These are phyloP conservation scores for Capsella bursapastoris DNA, from an alignment of 345 rosid genomes.

Conservation along the genomic window DNA sequence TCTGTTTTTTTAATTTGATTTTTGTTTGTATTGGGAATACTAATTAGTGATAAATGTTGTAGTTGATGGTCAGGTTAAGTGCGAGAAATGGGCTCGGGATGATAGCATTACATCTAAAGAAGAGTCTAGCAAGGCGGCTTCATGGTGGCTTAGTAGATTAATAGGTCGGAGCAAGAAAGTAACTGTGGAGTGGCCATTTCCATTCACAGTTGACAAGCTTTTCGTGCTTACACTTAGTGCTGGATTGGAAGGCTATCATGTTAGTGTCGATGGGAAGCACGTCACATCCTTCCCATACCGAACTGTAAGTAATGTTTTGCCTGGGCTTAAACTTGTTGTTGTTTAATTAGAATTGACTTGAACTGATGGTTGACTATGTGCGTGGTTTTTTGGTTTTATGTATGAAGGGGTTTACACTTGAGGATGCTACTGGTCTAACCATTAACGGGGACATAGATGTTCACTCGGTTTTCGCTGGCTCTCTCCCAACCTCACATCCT, in stretches of 20 bases:
- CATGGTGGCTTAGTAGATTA: constrained; percentile 82
- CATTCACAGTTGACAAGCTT: constrained; percentile 66
- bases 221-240: constrained; percentile 86
- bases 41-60: constrained; percentile 25
- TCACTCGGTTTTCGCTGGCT: constrained; percentile 71
- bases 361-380: constrained; percentile 12
- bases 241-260: constrained; percentile 88
- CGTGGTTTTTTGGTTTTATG: constrained; percentile 16
- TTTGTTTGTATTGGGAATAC: not conserved
- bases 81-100: constrained; percentile 90
- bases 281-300: constrained; percentile 83
- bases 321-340: not conserved
- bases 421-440: constrained; percentile 90
- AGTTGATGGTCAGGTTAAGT: constrained; percentile 86
- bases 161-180: constrained; percentile 69
- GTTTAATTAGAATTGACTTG: constrained; percentile 22
- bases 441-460: constrained; percentile 76
- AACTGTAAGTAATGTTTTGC: constrained; percentile 56
- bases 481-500: constrained; percentile 77
- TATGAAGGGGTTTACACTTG: constrained; percentile 78
- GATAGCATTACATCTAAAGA: constrained; percentile 61
- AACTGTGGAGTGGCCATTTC: constrained; percentile 77
- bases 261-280: constrained; percentile 87
- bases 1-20: not conserved
- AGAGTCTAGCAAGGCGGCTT: constrained; percentile 59